Conservation (phyloP, 108 stramenopile species). For the Stephanodiscus minutulus region DNA sequence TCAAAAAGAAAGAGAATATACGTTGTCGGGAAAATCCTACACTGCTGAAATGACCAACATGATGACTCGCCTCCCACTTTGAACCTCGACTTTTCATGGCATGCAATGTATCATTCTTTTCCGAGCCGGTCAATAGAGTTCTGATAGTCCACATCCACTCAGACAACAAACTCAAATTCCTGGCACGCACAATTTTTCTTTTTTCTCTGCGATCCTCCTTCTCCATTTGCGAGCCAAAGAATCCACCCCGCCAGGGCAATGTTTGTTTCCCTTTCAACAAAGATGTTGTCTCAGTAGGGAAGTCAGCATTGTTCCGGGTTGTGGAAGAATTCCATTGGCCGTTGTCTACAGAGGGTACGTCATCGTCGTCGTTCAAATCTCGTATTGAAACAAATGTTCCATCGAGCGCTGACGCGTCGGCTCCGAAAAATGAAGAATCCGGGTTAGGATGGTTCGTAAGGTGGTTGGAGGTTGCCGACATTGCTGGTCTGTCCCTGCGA, state of each 20-base stretch:
- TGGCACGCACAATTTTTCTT: conserved; percentile 28
- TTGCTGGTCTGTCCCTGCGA: conserved; percentile 14
- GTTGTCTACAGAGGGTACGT: conserved; percentile 47
- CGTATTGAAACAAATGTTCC: conserved; percentile 48
- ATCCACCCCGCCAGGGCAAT: conserved; percentile 46
- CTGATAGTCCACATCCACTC: conserved; percentile 24
- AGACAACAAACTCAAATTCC: conserved; percentile 20
- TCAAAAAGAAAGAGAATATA: conserved; percentile 25
- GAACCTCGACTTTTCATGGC: not conserved
- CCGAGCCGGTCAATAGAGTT: conserved; percentile 3
- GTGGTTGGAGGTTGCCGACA: not conserved
- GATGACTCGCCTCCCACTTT: conserved; percentile 29
- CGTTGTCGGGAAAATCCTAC: conserved; percentile 10
- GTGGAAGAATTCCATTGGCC: conserved; percentile 23
- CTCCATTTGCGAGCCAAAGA: conserved; percentile 47
- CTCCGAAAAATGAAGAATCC: conserved; percentile 39
- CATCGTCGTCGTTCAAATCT: conserved; percentile 51
- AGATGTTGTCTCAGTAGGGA: conserved; percentile 41
- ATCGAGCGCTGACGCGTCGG: conserved; percentile 46
- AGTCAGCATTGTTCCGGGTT: conserved; percentile 2
- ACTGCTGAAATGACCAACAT: conserved; percentile 11
- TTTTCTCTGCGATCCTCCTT: conserved; percentile 46
- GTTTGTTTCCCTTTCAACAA: conserved; percentile 18
- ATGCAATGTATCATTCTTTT: not conserved
- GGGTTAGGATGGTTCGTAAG: not conserved